A percentile compares a stretch with the other conserved stretches of the same genome.
Evolutionary conservation across 805 yeast genomes (phyloP).

Genomic region (Zygosaccharomyces rouxii): DNA sequence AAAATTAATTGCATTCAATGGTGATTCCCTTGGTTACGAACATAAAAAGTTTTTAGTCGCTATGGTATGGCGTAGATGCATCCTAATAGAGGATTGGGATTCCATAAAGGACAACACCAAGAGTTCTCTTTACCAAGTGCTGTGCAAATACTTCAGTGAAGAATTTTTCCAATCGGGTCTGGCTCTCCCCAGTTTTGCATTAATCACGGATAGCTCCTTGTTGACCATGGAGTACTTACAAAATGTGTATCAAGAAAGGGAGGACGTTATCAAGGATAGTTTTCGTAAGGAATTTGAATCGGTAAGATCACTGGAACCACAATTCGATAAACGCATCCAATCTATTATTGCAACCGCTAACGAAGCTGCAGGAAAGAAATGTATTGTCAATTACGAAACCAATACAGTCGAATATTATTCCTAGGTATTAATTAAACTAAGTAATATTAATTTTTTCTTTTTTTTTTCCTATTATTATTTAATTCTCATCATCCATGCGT

Average conservation of each 20-base stretch:
- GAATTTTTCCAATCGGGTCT: slow-evolving; percentile 27
- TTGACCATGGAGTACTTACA: slow-evolving; percentile 17
- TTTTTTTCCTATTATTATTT: not conserved
- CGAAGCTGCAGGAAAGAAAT: slow-evolving; percentile 33
- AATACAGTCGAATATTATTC: slow-evolving; percentile 29
- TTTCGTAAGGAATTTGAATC: slow-evolving; percentile 19
- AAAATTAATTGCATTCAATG: slow-evolving; percentile 43
- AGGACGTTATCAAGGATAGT: slow-evolving; percentile 9
- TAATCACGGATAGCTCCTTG: slow-evolving; percentile 14
- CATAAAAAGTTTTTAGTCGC: slow-evolving; percentile 32
- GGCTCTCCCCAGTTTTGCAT: slow-evolving; percentile 31
- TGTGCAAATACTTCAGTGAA: slow-evolving; percentile 36
- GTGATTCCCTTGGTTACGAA: slow-evolving; percentile 30
- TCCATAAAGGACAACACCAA: slow-evolving; percentile 42
- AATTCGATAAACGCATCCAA: slow-evolving; percentile 31
- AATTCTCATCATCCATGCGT: slow-evolving; percentile 38
- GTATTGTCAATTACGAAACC: slow-evolving; percentile 38
- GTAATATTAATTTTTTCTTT: slow-evolving; percentile 2
- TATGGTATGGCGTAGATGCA: slow-evolving; percentile 56
- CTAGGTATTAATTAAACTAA: not conserved
- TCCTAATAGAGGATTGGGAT: slow-evolving; percentile 43
- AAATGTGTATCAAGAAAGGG: slow-evolving; percentile 15
- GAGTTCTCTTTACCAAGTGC: slow-evolving; percentile 45
- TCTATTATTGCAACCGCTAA: slow-evolving; percentile 38
- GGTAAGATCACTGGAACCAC: slow-evolving; percentile 10